phyloP scores from a whole-genome alignment of 164 flowering plant genomes.

The Chimonanthus salicifolius region DNA sequence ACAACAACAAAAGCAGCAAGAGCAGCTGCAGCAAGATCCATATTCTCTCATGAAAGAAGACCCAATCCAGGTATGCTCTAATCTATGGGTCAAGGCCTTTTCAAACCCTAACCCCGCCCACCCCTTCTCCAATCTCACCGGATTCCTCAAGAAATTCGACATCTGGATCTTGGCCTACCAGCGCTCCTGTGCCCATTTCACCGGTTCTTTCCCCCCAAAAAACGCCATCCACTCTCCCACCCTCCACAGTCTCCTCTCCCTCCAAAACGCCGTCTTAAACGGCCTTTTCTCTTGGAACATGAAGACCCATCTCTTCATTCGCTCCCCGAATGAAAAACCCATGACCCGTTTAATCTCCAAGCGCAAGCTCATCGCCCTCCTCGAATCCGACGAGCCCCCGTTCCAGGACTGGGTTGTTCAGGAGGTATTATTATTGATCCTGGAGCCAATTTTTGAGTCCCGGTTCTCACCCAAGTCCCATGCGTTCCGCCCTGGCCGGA shows the following conservation, averaged over 20 bases:
- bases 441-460: constrained; percentile 83
- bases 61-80: constrained; percentile 63
- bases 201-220: constrained; percentile 82
- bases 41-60: constrained; percentile 71
- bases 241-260: constrained; percentile 55
- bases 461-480: constrained; percentile 71
- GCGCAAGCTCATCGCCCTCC: constrained; percentile 37
- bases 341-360: constrained; percentile 32
- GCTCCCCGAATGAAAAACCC: constrained; percentile 59
- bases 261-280: constrained; percentile 54
- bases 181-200: constrained; percentile 65
- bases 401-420: constrained; percentile 90
- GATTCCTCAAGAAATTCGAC: constrained; percentile 80
- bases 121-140: constrained; percentile 67
- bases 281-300: constrained; percentile 55
- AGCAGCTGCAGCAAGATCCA: constrained; percentile 37
- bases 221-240: constrained; percentile 50
- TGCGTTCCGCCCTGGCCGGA: constrained; percentile 83
- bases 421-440: constrained; percentile 71
- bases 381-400: constrained; percentile 38
- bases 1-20: constrained; percentile 3
- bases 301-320: constrained; percentile 37
- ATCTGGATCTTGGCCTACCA: constrained; percentile 96
- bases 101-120: constrained; percentile 29
- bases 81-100: constrained; percentile 74